phyloP scores from a whole-genome alignment of 1,284 basidiomycete genomes.

The Tylopilus microsporus region DNA sequence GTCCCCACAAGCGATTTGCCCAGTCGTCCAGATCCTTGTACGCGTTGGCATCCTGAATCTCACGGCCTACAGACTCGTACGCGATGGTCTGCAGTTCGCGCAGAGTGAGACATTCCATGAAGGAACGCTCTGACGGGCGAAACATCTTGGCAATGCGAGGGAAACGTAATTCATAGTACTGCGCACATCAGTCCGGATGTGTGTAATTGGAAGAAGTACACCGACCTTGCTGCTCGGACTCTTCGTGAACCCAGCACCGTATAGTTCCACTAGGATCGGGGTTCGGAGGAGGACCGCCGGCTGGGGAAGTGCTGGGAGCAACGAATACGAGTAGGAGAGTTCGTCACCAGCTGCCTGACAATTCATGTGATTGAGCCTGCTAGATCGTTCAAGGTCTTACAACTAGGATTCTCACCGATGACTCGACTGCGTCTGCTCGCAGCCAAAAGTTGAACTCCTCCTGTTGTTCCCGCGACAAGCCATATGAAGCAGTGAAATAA shows the following conservation, averaged over 20 bases:
- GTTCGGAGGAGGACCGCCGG: slow-evolving; percentile 57
- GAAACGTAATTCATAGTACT: slow-evolving; percentile 82
- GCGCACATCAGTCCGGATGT: slow-evolving; percentile 3
- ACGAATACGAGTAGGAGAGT: slow-evolving; percentile 51
- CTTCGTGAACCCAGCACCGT: slow-evolving; percentile 79
- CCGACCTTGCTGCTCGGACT: slow-evolving; percentile 51
- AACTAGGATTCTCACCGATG: slow-evolving; percentile 15
- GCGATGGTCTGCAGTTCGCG: slow-evolving; percentile 50
- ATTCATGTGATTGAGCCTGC: slow-evolving; percentile 13
- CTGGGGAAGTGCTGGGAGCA: slow-evolving; percentile 44
- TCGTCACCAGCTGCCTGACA: slow-evolving; percentile 16
- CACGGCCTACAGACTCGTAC: slow-evolving; percentile 46
- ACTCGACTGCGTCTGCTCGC: slow-evolving; percentile 40
- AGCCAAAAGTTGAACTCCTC: slow-evolving; percentile 69
- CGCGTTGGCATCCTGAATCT: slow-evolving; percentile 30
- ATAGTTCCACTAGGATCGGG: slow-evolving; percentile 69
- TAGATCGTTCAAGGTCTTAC: neutral
- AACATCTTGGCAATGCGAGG: slow-evolving; percentile 70
- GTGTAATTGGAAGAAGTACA: neutral
- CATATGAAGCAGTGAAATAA: slow-evolving; percentile 73
- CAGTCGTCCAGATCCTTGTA: slow-evolving; percentile 38
- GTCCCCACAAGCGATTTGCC: slow-evolving; percentile 27
- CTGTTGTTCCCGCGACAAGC: slow-evolving; percentile 57
- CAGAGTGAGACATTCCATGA: slow-evolving; percentile 51
- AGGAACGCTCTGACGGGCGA: slow-evolving; percentile 55